phyloP scores from a whole-genome alignment of 352 stramenopile species.

The Phytophthora kernoviae region DNA sequence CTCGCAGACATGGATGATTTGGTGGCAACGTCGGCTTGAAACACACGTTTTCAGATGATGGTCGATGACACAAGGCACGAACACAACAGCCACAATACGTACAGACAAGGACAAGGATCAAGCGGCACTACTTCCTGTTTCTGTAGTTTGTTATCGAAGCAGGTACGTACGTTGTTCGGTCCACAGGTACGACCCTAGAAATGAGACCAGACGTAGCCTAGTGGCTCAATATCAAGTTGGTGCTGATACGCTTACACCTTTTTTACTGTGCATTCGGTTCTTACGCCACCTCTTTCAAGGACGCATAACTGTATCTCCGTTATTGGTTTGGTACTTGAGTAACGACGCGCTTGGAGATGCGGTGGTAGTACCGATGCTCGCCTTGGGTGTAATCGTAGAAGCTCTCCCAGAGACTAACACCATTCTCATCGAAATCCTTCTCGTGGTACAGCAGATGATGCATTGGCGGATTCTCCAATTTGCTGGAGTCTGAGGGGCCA shows the following conservation, averaged over 20 bases:
- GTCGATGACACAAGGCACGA: background rate
- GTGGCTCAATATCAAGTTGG: conserved; percentile 27
- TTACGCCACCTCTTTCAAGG: too few species aligned
- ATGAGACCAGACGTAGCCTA: background rate
- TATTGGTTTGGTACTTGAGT: conserved; percentile 14
- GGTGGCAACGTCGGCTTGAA: background rate
- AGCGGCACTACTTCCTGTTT: too few species aligned
- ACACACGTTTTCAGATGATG: background rate
- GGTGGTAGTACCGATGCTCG: conserved; percentile 72
- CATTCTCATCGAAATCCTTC: conserved; percentile 52
- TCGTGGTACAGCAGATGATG: conserved; percentile 39
- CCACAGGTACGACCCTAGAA: conserved; percentile 7
- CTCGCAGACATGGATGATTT: background rate
- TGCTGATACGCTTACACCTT: background rate
- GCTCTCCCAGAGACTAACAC: conserved; percentile 63
- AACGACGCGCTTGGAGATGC: conserved; percentile 67
- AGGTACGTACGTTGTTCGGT: conserved; percentile 14
- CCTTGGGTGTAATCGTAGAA: conserved; percentile 70
- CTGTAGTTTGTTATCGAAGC: background rate
- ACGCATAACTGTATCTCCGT: too few species aligned
- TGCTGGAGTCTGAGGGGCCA: background rate
- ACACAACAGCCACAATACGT: background rate
- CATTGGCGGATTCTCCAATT: background rate
- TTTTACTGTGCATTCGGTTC: too few species aligned
- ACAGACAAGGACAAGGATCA: too few species aligned